phyloP scores from a whole-genome alignment of 1,284 basidiomycete genomes.

The Rhodotorula mucilaginosa region DNA sequence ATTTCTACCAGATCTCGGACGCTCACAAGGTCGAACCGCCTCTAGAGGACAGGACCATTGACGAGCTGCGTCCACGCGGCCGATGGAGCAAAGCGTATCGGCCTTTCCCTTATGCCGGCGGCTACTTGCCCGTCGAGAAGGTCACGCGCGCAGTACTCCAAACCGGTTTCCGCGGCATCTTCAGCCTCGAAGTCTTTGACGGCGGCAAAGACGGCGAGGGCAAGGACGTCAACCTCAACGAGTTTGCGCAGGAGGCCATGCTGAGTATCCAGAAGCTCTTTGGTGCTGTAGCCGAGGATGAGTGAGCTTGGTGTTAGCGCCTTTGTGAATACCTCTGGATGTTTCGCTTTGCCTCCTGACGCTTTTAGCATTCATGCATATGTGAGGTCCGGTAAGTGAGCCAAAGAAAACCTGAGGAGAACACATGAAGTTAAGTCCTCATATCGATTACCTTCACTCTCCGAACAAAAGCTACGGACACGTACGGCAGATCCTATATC shows the following conservation, averaged over 20 bases:
- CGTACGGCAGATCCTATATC: too few species aligned
- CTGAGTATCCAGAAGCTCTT: slow-evolving; percentile 1
- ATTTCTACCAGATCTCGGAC: slow-evolving; percentile 36
- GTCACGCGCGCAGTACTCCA: slow-evolving; percentile 29
- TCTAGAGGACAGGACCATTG: slow-evolving; percentile 29
- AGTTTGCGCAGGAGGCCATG: slow-evolving; percentile 5
- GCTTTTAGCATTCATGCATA: too few species aligned
- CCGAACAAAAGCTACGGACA: too few species aligned
- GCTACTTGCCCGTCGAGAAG: slow-evolving; percentile 36
- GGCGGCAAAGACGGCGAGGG: slow-evolving; percentile 4
- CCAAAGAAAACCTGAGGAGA: too few species aligned
- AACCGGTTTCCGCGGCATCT: slow-evolving; percentile 37
- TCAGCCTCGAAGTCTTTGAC: slow-evolving; percentile 33
- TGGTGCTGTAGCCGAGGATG: background rate
- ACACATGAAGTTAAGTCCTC: too few species aligned
- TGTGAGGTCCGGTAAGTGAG: too few species aligned
- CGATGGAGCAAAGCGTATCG: slow-evolving; percentile 40
- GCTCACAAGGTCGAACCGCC: slow-evolving; percentile 34
- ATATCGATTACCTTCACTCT: too few species aligned
- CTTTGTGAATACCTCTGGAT: too few species aligned
- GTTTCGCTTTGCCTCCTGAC: too few species aligned
- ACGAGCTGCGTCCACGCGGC: slow-evolving; percentile 30
- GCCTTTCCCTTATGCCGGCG: slow-evolving; percentile 36
- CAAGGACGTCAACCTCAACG: slow-evolving; percentile 1
- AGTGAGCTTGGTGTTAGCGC: too few species aligned